Conservation (phyloP, 495 filamentous ascomycete species). For the Penicillium atrosanguineum region DNA sequence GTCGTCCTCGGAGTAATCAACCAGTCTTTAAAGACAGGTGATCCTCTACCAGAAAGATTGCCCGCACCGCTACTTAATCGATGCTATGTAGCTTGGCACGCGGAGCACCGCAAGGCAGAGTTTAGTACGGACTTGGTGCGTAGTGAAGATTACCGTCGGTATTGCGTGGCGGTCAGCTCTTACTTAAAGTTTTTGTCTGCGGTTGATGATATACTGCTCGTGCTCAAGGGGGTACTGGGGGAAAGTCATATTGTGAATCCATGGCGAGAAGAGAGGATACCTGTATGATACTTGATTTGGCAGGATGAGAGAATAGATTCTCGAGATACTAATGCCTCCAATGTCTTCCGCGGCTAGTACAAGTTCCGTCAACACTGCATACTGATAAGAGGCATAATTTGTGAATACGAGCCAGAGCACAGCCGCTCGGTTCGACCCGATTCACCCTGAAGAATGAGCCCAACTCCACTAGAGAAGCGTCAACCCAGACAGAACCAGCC, state of each 20-base stretch:
- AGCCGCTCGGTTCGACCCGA: too few species aligned
- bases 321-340: too few species aligned
- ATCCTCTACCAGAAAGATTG: neutral
- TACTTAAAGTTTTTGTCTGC: constrained; percentile 1
- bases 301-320: too few species aligned
- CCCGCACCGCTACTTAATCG: neutral
- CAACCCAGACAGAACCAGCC: too few species aligned
- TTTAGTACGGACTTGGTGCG: constrained; percentile 1
- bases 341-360: too few species aligned
- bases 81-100: neutral
- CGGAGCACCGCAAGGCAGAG: neutral
- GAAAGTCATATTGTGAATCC: neutral
- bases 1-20: neutral
- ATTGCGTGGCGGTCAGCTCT: constrained; percentile 1
- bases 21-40: neutral
- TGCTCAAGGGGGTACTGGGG: neutral
- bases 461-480: too few species aligned
- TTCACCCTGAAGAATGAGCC: too few species aligned
- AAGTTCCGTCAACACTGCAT: too few species aligned
- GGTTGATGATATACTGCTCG: neutral
- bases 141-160: constrained; percentile 1
- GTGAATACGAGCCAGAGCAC: too few species aligned
- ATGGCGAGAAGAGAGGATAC: neutral
- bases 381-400: too few species aligned
- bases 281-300: neutral